A percentile compares a stretch with the other conserved stretches of the same genome.
phyloP scores from a whole-genome alignment of 352 stramenopile species.

The Phytophthora megakarya region DNA sequence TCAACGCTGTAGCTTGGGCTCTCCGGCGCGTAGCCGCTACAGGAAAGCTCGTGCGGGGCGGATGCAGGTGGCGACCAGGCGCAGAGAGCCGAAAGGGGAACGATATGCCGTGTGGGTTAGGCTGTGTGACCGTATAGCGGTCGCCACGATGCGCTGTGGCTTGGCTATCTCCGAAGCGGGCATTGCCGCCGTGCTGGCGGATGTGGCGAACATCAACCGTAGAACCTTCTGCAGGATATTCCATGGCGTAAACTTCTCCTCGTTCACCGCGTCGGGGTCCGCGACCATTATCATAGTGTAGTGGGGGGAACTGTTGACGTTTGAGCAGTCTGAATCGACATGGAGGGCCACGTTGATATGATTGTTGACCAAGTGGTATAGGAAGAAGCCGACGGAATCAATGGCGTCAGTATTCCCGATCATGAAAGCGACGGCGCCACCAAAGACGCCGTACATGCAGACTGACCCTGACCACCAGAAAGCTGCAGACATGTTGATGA shows the following conservation, averaged over 20 bases:
- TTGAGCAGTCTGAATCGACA: not conserved
- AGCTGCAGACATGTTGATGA: conserved; percentile 17
- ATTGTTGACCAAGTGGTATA: not conserved
- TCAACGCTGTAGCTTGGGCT: too few relatives aligned
- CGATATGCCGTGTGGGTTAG: too few relatives aligned
- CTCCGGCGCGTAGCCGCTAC: too few relatives aligned
- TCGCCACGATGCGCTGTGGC: too few relatives aligned
- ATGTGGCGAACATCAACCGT: not conserved
- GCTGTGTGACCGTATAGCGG: too few relatives aligned
- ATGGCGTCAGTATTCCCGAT: too few relatives aligned
- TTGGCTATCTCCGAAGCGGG: too few relatives aligned
- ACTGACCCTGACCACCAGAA: conserved; percentile 27
- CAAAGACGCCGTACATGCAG: conserved; percentile 13
- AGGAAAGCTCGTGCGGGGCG: too few relatives aligned
- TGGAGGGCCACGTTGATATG: conserved; percentile 1
- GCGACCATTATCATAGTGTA: not conserved
- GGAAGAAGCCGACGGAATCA: too few relatives aligned
- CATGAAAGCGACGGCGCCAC: conserved; percentile 16
- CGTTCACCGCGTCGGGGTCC: not conserved
- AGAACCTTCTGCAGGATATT: not conserved
- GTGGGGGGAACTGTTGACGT: not conserved
- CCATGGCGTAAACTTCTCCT: not conserved
- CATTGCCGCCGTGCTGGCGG: too few relatives aligned
- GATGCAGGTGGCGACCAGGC: too few relatives aligned
- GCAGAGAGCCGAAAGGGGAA: too few relatives aligned